Conservation (phyloP, 768 basidiomycete species). For the Tylopilus subfusipes region DNA sequence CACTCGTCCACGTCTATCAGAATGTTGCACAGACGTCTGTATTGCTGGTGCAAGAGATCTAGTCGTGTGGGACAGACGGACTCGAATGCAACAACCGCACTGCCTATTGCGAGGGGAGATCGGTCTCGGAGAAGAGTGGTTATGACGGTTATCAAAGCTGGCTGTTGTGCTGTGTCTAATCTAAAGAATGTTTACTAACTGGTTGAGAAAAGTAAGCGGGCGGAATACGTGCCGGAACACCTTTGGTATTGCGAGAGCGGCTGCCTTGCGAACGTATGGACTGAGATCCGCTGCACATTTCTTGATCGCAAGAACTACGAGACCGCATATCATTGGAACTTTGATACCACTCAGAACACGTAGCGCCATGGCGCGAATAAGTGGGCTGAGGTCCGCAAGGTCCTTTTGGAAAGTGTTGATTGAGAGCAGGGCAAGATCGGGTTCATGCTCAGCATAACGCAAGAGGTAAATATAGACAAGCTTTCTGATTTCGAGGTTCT, state of each 20-base stretch:
- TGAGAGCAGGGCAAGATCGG: conserved; percentile 90
- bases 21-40: conserved; percentile 76
- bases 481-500: conserved; percentile 91
- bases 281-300: conserved; percentile 90
- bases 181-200: conserved; percentile 38
- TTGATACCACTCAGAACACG: conserved; percentile 90
- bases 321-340: conserved; percentile 81
- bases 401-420: conserved; percentile 99
- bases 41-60: conserved; percentile 87
- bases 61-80: conserved; percentile 82
- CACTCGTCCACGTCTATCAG: conserved; percentile 94
- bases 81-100: conserved; percentile 81
- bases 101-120: conserved; percentile 85
- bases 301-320: conserved; percentile 85
- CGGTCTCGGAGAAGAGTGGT: conserved; percentile 63
- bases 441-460: conserved; percentile 88
- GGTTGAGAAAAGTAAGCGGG: conserved; percentile 1
- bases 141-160: conserved; percentile 67
- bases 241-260: conserved; percentile 86
- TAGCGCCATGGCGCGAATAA: conserved; percentile 95
- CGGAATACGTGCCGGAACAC: conserved; percentile 61
- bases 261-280: conserved; percentile 92
- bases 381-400: conserved; percentile 83
- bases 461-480: conserved; percentile 97
- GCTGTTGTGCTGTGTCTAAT: conserved; percentile 68